Base-by-base conservation (phyloP, 192 early-diverging fungal species). In the Diversispora eburnea region DNA sequence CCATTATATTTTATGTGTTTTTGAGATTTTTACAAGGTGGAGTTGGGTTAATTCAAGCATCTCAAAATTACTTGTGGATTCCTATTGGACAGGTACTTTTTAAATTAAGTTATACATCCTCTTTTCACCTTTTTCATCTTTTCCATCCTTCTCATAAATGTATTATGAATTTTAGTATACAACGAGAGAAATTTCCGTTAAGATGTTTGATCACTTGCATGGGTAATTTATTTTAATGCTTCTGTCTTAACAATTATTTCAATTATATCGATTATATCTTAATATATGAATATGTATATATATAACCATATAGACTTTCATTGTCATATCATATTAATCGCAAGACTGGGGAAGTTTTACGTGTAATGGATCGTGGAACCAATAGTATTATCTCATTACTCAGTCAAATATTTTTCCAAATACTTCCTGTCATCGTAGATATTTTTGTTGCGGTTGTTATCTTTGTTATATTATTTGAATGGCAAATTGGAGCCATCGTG, bases 341-440 rank as follows among this genome's bases (percentile, higher is more conserved):
- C 67, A 98, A 98, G 75, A 98, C 96, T 0, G 94, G 94, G 56
- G 95, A 98, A 77, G 88, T 98, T 9, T 87, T 99, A 25, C 89
- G 96, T 4, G 94, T 98, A 20, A 85, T 94, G 88, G 91, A 94
- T 71, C 86, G 92, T 3, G 93, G 93, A 42, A 92, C 89, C 1
- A 81, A 80, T 60, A 86, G 86, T 9, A 88, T 95, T 5, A 87
- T 91, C 0, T 89, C 88, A 9, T 80, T 99, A 6, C 74, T 99
- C 33, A 88, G 84, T 20, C 91, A 91, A 33, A 82, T 98, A 22
- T 70, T 95, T 10, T 97, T 98, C 84, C 95, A 98, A 74, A 89
- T 99, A 41, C 76, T 96, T 5, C 97, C 97, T 3, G 90, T 91
- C 0, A 79, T 97, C 56, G 88, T 90, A 39, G 95, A 98, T 78